A percentile compares a stretch with the other conserved stretches of the same genome.
Evolutionary conservation across 2,329 filamentous ascomycete species (phyloP).

Genomic region (Cadophora sp.): DNA sequence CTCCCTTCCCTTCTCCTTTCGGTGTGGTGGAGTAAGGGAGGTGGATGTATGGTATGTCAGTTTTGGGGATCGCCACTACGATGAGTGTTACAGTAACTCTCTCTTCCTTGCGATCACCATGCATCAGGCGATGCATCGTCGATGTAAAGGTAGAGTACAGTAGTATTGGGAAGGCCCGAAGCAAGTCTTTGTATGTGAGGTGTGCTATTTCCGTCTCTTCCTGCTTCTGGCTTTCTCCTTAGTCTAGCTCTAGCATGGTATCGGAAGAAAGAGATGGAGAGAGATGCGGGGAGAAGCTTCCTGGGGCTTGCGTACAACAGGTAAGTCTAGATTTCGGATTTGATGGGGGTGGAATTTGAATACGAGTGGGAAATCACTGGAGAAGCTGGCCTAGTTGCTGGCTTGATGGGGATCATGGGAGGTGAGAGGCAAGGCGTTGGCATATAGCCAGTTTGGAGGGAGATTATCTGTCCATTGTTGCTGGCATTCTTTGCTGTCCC

Average conservation of each 20-base stretch:
- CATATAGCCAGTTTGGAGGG: slow-evolving; percentile 3
- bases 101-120: not conserved
- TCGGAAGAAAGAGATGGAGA: not conserved
- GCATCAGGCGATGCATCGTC: slow-evolving; percentile 11
- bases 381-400: not conserved
- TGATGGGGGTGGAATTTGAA: not conserved
- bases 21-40: not conserved
- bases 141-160: not conserved
- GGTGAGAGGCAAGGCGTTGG: not conserved
- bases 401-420: not conserved
- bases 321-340: slow-evolving; percentile 4
- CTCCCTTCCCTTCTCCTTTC: not conserved
- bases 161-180: slow-evolving; percentile 5
- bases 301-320: not conserved
- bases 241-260: slow-evolving; percentile 4
- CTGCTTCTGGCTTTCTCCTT: not conserved
- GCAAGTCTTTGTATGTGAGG: not conserved
- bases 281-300: not conserved
- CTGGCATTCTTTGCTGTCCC: not conserved
- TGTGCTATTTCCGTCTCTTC: not conserved
- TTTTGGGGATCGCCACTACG: slow-evolving; percentile 2
- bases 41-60: not conserved
- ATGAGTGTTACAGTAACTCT: not conserved
- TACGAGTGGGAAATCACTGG: not conserved
- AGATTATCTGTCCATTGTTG: slow-evolving; percentile 5